Evolutionary conservation across 495 filamentous ascomycete genomes (phyloP), one percentile per base, ranked within the genome.

Genomic region (Apodospora peruviana): DNA sequence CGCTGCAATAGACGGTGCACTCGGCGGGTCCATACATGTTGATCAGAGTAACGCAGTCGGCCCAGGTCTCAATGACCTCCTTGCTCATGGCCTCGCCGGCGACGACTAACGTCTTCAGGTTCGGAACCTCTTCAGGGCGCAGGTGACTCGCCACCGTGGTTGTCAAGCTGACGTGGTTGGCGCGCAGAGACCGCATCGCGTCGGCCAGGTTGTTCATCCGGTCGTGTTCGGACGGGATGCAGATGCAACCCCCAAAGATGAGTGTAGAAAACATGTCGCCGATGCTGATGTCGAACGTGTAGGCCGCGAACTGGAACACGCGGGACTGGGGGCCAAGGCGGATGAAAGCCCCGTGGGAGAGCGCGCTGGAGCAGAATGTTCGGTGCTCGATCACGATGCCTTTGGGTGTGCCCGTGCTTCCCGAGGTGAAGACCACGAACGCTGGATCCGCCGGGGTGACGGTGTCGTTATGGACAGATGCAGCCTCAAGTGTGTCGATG

Each of bases 251-350:
- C 4, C 71, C 71, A 69, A 16, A 73, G 70, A 79, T 73, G 3
- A 86, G 60, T 0, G 72, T 74, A 11, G 72, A 70, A 23, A 82
- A 67, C 0, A 76, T 80, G 17, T 86, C 82, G 14, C 72, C 51
- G 16, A 84, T 62, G 24, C 70, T 73, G 3, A 72, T 69, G 43
- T 87, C 84, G 45, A 85, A 87, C 0, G 76, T 76, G 52, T 77
- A 82, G 20, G 77, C 74, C 2, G 82, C 73, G 45, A 82, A 86
- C 42, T 86, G 81, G 7, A 86, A 54, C 1, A 74, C 66, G 2
- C 77, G 64, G 4, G 74, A 71, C 2, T 56, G 48, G 0, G 67
- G 43, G 14, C 27, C 27, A 14, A 32, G 7, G 27, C 7, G 14
- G 27, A 32, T 7, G 27, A 32, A 7, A 7, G 7, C 27, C 7